Evolutionary conservation across 768 basidiomycete genomes (phyloP).

Genomic region (Russula griseocarnosa): DNA sequence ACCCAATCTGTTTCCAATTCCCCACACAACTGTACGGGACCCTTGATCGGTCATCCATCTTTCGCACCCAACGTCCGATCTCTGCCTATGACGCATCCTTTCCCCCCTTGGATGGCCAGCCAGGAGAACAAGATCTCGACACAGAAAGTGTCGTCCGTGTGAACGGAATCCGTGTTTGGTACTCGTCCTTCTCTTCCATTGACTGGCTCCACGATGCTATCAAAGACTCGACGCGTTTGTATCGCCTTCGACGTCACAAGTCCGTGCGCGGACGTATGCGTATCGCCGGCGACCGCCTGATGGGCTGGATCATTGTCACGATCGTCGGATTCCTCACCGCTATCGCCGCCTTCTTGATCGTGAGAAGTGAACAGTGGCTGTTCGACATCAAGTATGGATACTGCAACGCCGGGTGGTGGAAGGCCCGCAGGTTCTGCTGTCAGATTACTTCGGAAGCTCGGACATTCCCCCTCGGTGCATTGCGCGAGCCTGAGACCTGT

Average conservation of each 20-base stretch:
- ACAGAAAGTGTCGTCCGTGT: slow-evolving; percentile 51
- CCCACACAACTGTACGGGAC: slow-evolving; percentile 36
- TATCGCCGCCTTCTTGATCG: slow-evolving; percentile 78
- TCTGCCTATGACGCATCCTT: slow-evolving; percentile 64
- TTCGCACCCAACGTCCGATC: slow-evolving; percentile 56
- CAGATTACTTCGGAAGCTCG: slow-evolving; percentile 34
- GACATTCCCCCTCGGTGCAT: slow-evolving; percentile 11
- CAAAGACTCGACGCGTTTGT: slow-evolving; percentile 84
- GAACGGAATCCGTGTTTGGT: slow-evolving; percentile 92
- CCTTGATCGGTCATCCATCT: slow-evolving; percentile 36
- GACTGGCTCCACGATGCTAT: slow-evolving; percentile 98
- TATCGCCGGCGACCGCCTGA: slow-evolving; percentile 65
- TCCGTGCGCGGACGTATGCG: slow-evolving; percentile 64
- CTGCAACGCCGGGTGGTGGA: slow-evolving; percentile 66
- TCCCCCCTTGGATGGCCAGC: slow-evolving; percentile 35
- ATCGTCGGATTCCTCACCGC: slow-evolving; percentile 86
- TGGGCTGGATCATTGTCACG: slow-evolving; percentile 89
- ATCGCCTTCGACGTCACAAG: slow-evolving; percentile 62
- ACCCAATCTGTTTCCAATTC: slow-evolving; percentile 34
- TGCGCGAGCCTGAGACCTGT: slow-evolving; percentile 44
- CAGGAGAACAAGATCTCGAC: slow-evolving; percentile 39
- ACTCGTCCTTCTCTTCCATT: slow-evolving; percentile 83
- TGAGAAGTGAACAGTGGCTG: slow-evolving; percentile 80
- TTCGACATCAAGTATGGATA: slow-evolving; percentile 94
- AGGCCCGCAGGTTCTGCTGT: slow-evolving; percentile 82